phyloP scores from a whole-genome alignment of 768 basidiomycete species.

The Kwoniella newhampshirensis region DNA sequence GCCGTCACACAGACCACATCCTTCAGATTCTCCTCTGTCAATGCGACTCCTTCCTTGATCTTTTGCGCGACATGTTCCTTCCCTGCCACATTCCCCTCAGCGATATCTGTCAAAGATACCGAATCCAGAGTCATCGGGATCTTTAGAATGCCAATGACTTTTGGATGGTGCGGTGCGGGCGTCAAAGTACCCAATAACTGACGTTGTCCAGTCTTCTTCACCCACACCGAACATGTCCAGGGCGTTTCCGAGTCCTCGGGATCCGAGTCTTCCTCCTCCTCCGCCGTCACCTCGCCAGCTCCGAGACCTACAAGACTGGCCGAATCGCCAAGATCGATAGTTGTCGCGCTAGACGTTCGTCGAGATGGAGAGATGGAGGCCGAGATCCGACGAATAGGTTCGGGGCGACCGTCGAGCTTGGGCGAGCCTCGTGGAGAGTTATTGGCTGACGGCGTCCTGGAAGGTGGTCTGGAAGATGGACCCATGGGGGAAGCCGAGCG shows the following conservation, averaged over 20 bases:
- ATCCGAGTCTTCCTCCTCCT: slow-evolving; percentile 75
- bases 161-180: slow-evolving; percentile 93
- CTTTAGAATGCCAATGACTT: slow-evolving; percentile 86
- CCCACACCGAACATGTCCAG: slow-evolving; percentile 70
- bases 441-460: slow-evolving; percentile 1
- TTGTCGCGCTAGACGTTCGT: slow-evolving; percentile 3
- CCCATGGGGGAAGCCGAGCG: slow-evolving; percentile 15
- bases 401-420: slow-evolving; percentile 27
- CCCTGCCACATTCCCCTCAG: neutral
- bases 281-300: neutral
- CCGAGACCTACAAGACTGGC: neutral
- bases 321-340: neutral
- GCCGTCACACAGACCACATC: slow-evolving; percentile 84
- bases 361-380: slow-evolving; percentile 22
- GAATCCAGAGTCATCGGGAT: slow-evolving; percentile 86
- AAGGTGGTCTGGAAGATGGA: slow-evolving; percentile 4
- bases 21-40: slow-evolving; percentile 91
- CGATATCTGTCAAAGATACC: slow-evolving; percentile 60
- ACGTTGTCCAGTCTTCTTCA: slow-evolving; percentile 42
- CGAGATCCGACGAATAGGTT: slow-evolving; percentile 29
- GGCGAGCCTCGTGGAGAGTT: slow-evolving; percentile 18
- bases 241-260: slow-evolving; percentile 96
- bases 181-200: slow-evolving; percentile 76
- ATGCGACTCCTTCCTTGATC: slow-evolving; percentile 58
- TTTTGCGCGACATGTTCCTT: slow-evolving; percentile 9